Percentiles rank a stretch among this genome's conserved stretches.
phyloP scores from a whole-genome alignment of 2,329 filamentous ascomycete species.

The Polytolypa hystricis region DNA sequence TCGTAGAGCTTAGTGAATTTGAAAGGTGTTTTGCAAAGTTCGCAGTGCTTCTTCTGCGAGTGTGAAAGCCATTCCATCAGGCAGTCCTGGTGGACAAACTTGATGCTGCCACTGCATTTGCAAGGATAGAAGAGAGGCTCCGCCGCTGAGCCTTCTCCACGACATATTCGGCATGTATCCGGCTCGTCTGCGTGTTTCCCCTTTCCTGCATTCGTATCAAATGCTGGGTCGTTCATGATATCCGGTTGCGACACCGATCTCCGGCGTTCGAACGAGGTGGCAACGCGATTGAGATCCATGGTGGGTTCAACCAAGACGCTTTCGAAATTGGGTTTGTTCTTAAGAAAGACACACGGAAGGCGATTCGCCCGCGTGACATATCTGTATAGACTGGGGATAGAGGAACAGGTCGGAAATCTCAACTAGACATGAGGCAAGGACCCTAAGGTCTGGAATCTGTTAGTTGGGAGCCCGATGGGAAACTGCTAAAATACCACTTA shows the following conservation, averaged over 20 bases:
- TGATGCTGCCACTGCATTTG: constrained; percentile 98
- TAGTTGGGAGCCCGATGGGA: too few species aligned
- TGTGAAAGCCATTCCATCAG: constrained; percentile 98
- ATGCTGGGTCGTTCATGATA: constrained; percentile 48
- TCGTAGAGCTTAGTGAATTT: constrained; percentile 97
- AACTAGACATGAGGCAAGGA: too few species aligned
- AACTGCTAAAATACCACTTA: too few species aligned
- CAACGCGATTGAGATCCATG: constrained; percentile 9
- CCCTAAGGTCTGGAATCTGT: too few species aligned
- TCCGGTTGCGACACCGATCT: constrained; percentile 26
- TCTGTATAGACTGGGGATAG: too few species aligned
- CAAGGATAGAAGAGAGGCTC: constrained; percentile 95
- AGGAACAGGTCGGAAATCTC: too few species aligned
- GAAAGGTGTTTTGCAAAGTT: constrained; percentile 97
- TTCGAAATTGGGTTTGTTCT: too few species aligned
- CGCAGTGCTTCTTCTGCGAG: constrained; percentile 98
- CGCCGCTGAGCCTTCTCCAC: constrained; percentile 68
- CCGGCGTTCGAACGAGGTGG: background rate
- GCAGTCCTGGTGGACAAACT: constrained; percentile 95
- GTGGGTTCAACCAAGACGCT: too few species aligned
- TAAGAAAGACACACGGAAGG: too few species aligned
- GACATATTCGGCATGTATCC: constrained; percentile 94
- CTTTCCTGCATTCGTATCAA: constrained; percentile 30
- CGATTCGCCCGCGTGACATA: too few species aligned
- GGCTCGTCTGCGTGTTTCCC: constrained; percentile 40